Evolutionary conservation across 2,329 filamentous ascomycete species (phyloP), one percentile per base, ranked within the genome.

Genomic region (Ceratocystis diversiconidia): DNA sequence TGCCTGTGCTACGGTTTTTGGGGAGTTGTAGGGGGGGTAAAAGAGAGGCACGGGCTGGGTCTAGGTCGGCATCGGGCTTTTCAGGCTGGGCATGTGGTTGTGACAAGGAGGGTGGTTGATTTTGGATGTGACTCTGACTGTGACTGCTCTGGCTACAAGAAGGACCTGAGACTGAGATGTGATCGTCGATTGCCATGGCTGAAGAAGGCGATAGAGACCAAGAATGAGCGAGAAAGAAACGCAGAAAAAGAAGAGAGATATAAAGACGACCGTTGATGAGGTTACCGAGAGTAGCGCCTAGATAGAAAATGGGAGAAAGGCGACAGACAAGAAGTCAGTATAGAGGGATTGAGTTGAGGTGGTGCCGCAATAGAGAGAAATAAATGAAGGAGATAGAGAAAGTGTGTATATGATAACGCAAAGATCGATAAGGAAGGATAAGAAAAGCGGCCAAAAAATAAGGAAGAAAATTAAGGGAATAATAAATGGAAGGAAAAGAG

Each of bases 1-100:
- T 68, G n/a, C 66, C 64, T 15, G 66, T 64, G 52, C 66, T 68
- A 55, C 64, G 46, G 36, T 68, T 68, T 43, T 68, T 68, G 7
- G 63, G 63, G 7, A 68, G 55, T 25, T 61, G 66, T 17, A 62
- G 41, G 46, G 19, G 60, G n/a, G 36, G 43, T 3, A 61, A 36
- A 17, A 65, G 44, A 8, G 61, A 55, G 6, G 52, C 36, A 41
- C 61, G 41, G 19, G 52, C 61, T 28, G 60, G 60, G 10, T 41
- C 41, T 25, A 12, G 10, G 8, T 48, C n/a, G 44, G 65, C 64
- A 6, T 61, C 64, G 55, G 44, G 12, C 6, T 19, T 44, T 48
- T 62, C 57, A 44, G 43, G 48, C 52, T 19, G 30, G 17, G 30
- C 22, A n/a, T 65, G 46, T 30, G 44, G 46, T 61, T 67, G 66